These are phyloP conservation scores for Tricladium varicosporioides DNA, from an alignment of 2,329 filamentous ascomycete species.

Conservation along the genomic window DNA sequence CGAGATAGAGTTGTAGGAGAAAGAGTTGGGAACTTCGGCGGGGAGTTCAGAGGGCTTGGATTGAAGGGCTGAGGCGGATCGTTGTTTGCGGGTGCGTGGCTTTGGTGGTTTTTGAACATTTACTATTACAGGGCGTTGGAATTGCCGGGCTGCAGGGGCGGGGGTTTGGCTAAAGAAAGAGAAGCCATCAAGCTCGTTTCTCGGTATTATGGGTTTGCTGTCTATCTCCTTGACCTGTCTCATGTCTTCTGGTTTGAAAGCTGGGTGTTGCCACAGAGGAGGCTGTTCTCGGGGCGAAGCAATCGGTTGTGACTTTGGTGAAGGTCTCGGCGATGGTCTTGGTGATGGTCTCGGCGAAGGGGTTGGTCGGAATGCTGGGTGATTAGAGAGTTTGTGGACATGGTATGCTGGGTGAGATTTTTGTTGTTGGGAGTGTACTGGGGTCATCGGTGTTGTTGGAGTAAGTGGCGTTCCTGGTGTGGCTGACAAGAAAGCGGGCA, in stretches of 20 bases:
- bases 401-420: constrained; percentile 21
- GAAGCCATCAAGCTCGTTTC: constrained; percentile 9
- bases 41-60: neutral
- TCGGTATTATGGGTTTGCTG: constrained; percentile 6
- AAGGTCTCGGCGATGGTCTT: neutral
- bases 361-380: constrained; percentile 19
- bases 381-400: constrained; percentile 17
- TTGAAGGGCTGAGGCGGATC: neutral
- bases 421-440: constrained; percentile 13
- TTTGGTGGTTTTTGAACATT: too few relatives aligned
- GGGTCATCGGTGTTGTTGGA: constrained; percentile 14
- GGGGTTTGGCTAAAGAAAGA: neutral
- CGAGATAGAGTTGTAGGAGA: too few relatives aligned
- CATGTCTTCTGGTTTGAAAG: constrained; percentile 1
- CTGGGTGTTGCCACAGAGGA: constrained; percentile 6
- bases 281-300: neutral
- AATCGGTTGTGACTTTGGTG: constrained; percentile 1
- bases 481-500: constrained; percentile 11
- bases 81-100: neutral
- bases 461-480: constrained; percentile 5
- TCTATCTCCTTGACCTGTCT: constrained; percentile 3
- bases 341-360: constrained; percentile 6
- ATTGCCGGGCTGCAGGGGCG: too few relatives aligned
- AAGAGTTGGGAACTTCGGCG: neutral
- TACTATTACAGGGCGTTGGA: too few relatives aligned